Percentiles rank a stretch among this genome's conserved stretches.
phyloP scores from a whole-genome alignment of 2,329 filamentous ascomycete species.

The Tolypocladium nubicola region DNA sequence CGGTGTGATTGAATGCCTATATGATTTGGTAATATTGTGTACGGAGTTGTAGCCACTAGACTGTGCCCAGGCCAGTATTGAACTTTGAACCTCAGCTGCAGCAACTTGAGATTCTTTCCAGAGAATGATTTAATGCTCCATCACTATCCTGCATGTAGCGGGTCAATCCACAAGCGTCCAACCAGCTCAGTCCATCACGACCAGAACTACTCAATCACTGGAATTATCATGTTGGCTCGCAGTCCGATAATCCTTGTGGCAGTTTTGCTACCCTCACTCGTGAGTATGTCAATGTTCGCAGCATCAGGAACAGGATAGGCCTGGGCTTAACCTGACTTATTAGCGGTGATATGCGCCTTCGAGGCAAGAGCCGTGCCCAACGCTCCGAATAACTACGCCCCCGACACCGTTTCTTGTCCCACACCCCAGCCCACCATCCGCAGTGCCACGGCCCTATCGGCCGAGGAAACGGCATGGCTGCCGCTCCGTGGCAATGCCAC shows the following conservation, averaged over 20 bases:
- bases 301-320: not conserved
- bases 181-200: not conserved
- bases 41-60: not conserved
- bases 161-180: not conserved
- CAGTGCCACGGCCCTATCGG: conserved; percentile 6
- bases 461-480: conserved; percentile 9
- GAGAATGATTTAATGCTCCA: not conserved
- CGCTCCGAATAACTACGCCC: conserved; percentile 8
- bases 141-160: not conserved
- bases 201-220: not conserved
- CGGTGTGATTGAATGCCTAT: too few species aligned
- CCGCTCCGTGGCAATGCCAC: conserved; percentile 8
- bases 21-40: too few species aligned
- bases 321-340: not conserved
- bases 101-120: not conserved
- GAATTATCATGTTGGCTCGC: not conserved
- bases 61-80: too few species aligned
- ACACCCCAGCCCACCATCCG: conserved; percentile 6
- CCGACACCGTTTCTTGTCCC: conserved; percentile 8
- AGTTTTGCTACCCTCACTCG: not conserved
- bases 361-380: not conserved
- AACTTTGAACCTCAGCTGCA: too few species aligned
- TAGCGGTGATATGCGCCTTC: not conserved
- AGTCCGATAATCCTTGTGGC: not conserved
- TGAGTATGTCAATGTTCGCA: not conserved